Evolutionary conservation across 257 asterid species (phyloP), one percentile per base, ranked within the genome.

Genomic region (Solanum sejunctum): DNA sequence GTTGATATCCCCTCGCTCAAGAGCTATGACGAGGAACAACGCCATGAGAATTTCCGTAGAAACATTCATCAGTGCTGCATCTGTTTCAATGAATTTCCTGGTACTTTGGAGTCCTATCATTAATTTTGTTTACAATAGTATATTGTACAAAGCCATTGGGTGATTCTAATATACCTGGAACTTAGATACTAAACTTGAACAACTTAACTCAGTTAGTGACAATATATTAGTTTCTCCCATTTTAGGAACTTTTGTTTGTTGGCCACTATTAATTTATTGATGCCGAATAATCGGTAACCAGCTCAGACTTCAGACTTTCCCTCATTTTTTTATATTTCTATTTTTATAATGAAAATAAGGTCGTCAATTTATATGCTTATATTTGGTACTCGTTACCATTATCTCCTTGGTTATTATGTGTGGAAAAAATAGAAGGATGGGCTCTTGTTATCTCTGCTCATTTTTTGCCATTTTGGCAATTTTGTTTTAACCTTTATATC

Each of bases 1-100:
- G 75, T 89, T 84, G 99, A 95, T 86, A 90, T 96, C 91, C 95
- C 95, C 80, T 79, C 51, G 0, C 72, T 96, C 83, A 93, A 91
- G 93, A 89, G 91, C 86, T 95, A 95, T 87, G 92, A 91, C 69
- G 98, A 93, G 55, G 96, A 93, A 86, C 92, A 93, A 43, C 87
- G 84, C 79, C 92, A 86, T 61, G 96, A 95, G 84, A 89, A 87
- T 89, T 96, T 96, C 86, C 86, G 91, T 88, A 89, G 85, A 88
- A 92, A 88, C 90, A 85, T 94, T 85, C 99, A 96, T 56, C 91
- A 90, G 84, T 96, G 99, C 86, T 86, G 93, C 90, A 93, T 96
- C 80, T 96, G 99, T 91, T 91, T 89, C 87, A 87, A 89, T 85
- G 96, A 94, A 86, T 89, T 87, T 90, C 84, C 92, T 84, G 99